Percentiles rank a stretch among this genome's conserved stretches.
Conservation (phyloP, 306 rosid species). For the Casuarina glauca region DNA sequence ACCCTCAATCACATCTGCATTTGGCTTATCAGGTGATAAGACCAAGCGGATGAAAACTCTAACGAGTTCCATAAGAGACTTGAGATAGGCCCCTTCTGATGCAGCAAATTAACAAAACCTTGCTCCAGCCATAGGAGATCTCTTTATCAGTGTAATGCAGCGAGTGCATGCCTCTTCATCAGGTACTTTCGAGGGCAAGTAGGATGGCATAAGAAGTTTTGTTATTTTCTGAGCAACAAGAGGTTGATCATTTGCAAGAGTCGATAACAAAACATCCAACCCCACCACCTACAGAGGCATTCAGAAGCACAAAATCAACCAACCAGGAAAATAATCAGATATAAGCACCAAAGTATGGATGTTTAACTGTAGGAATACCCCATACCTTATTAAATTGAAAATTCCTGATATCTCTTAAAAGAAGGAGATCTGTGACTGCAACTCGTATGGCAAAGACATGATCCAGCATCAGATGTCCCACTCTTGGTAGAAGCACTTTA, state of each 20-base stretch:
- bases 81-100: slow-evolving; percentile 68
- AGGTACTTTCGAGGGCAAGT: slow-evolving; percentile 72
- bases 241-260: slow-evolving; percentile 71
- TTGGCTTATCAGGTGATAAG: slow-evolving; percentile 51
- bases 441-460: slow-evolving; percentile 50
- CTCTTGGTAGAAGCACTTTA: slow-evolving; percentile 82
- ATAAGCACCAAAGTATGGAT: slow-evolving; percentile 3
- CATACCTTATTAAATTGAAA: slow-evolving; percentile 85
- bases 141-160: slow-evolving; percentile 71
- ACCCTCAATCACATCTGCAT: slow-evolving; percentile 61
- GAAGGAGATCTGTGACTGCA: slow-evolving; percentile 71
- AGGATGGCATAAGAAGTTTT: slow-evolving; percentile 73
- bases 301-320: slow-evolving; percentile 16
- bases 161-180: slow-evolving; percentile 84
- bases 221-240: slow-evolving; percentile 80
- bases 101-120: slow-evolving; percentile 72
- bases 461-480: slow-evolving; percentile 74
- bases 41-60: slow-evolving; percentile 56
- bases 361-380: slow-evolving; percentile 8
- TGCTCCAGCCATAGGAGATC: slow-evolving; percentile 90
- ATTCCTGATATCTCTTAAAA: slow-evolving; percentile 58
- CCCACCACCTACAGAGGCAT: slow-evolving; percentile 59
- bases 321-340: slow-evolving; percentile 21
- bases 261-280: slow-evolving; percentile 59
- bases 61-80: slow-evolving; percentile 66